Base-by-base conservation (phyloP, 768 basidiomycete species). In the Auricularia sp. region DNA sequence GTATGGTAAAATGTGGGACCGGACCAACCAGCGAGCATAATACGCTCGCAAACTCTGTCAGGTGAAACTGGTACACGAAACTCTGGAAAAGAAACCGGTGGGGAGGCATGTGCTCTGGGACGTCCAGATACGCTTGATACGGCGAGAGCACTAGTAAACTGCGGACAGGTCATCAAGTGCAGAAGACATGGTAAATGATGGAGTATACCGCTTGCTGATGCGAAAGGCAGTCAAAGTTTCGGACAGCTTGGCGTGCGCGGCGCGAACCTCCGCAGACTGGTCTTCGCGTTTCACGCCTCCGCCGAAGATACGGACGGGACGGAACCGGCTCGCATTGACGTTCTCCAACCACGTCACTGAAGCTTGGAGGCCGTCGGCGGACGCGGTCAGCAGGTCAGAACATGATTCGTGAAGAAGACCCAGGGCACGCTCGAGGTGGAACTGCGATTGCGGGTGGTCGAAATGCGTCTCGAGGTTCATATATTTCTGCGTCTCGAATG, bases 81-180 rank as follows among this genome's bases (percentile, higher is more conserved):
- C 85, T 87, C 64, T 88, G 77, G 68, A 91, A 91, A 6, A 91
- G 75, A 70, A 85, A 84, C 51, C 85, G 82, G 72, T 90, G 88
- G 0, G 85, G 82, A 0, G 83, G 84, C 12, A 42, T 42, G 39
- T 42, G 39, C 79, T 74, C 5, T 81, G 79, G 23, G 74, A 66
- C 29, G 66, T 68, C 4, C 76, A 68, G 83, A 0, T 78, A 77
- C 10, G 74, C 70, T 3, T 80, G 77, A 69, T 89, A 90, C 1
- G 87, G 87, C 39, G 86, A 85, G 1, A 89, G 72, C 12, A 90
- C 78, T 18, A n/a, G 23, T 6, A 59, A 18, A 7, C 56, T 59
- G 34, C 6, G 4, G 3, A 0, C 14, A 47, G 61, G 60, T 14
- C n/a, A 64, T 65, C 18, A 64, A 64, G 33, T 11, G 35, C 33